Evolutionary conservation across 441 rosid genomes (phyloP), one percentile per base, ranked within the genome.

Genomic region (Syzygium malaccense): DNA sequence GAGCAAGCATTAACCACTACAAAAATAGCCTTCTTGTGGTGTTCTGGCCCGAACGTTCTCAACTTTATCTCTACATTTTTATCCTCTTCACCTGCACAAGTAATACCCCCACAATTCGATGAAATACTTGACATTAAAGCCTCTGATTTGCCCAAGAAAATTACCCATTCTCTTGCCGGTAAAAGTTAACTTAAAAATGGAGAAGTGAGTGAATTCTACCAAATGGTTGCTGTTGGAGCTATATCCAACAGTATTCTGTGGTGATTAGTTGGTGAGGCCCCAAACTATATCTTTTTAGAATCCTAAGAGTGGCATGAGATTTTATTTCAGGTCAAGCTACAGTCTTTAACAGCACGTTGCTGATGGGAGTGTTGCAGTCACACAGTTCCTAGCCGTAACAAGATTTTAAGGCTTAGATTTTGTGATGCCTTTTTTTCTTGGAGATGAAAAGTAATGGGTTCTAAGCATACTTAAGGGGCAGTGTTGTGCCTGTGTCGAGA

Each of bases 1-100:
- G 96, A 96, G 90, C 99, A 98, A 84, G 98, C 98, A 89, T 98
- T 98, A 58, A 97, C 99, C 85, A 98, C 96, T 85, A 98, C 92
- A 88, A 94, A 98, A 88, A 96, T 95, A 8, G 99, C 95, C 91
- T 94, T 93, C 87, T 94, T 92, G 88, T 91, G 90, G 66, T 88
- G 92, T 88, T 93, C 96, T 20, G 91, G 90, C 90, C 95, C 94
- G 89, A 95, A 95, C 19, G 98, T 96, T 94, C 92, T 94, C 94
- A 97, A 90, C 92, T 96, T 98, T 54, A 98, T 92, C 95, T 98
- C 99, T 86, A 98, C 95, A 86, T 98, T 95, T 91, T 95, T 97
- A 91, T 93, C 99, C 89, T 97, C 99, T 85, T 95, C 96, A 28
- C 99, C 99, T 97, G 96, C 93, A 94, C 87, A 58, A 64, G 88